Evolutionary conservation across 2,329 filamentous ascomycete genomes (phyloP), one percentile per base, ranked within the genome.

Genomic region (Monosporascus sp.): DNA sequence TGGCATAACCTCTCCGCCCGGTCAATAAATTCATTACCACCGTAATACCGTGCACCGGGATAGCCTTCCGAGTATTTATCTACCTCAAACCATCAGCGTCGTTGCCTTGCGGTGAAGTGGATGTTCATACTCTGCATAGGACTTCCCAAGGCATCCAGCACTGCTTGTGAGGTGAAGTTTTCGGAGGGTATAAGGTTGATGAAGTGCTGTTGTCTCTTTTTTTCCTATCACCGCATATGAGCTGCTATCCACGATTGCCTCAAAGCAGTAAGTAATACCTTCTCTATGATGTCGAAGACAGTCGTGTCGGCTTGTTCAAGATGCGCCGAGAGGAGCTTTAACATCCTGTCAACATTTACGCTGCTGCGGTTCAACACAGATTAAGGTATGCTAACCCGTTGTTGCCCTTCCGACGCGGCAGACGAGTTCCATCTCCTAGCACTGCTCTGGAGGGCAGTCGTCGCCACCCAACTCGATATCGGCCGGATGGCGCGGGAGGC

Each of bases 51-150:
- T 56, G 93, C 93, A 53, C 94, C 94, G 35, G 93, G 94, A 66
- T 99, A 99, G 50, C 94, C 94, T 73, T 99, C 94, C 0, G 94
- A 97, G 76, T 99, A 99, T 73, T 99, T 97, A 75, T 97, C 89
- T 88, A 66, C 57, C 57, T 46, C 65, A 64, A 43, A 65, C 55
- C 49, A 62, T 76, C 58, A 73, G 67, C 59, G 31, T 15, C 20
- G 25, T 53, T 37, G 46, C 36, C 49, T 39, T 46, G 17, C 62
- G 61, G n/a, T 31, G 17, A 46, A 37, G n/a, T 27, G 24, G 55
- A 48, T 43, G 45, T 50, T 74, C 82, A 61, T 76, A 92, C 89
- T 96, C 72, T 96, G 91, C 91, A 96, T 96, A 51, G 92, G 88
- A 77, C 90, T 96, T 60, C 91, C 91, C 56, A 96, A 78, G 36